Conservation (phyloP, 106 monocot genomes). For the Phalaenopsis aphrodite region DNA sequence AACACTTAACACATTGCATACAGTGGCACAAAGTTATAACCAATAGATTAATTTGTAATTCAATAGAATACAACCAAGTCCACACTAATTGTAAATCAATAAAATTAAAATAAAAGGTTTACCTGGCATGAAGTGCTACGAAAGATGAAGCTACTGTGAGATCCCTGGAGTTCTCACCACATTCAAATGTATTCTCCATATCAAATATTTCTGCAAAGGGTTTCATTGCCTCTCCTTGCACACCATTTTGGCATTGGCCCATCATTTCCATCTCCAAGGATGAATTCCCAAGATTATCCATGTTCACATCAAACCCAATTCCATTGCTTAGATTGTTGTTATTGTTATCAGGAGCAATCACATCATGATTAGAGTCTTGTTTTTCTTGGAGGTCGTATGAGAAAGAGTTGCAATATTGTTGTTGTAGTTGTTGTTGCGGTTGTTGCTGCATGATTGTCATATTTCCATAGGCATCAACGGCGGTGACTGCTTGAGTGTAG, state of each 20-base stretch:
- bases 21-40: too few relatives aligned
- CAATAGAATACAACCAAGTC: neutral
- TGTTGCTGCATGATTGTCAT: neutral
- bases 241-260: neutral
- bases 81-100: neutral
- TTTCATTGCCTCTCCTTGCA: neutral
- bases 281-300: neutral
- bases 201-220: neutral
- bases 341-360: neutral
- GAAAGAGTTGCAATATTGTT: neutral
- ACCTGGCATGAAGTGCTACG: too few relatives aligned
- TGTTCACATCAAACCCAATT: neutral
- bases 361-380: neutral
- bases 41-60: too few relatives aligned
- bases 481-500: neutral
- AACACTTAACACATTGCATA: too few relatives aligned
- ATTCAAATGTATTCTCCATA: neutral
- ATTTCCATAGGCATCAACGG: neutral
- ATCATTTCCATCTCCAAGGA: neutral
- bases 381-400: neutral
- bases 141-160: neutral
- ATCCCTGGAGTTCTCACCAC: neutral
- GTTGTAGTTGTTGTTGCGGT: neutral
- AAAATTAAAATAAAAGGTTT: neutral
- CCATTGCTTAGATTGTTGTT: neutral